Evolutionary conservation across 257 asterid species (phyloP).

Genomic region (Lycium barbarum): DNA sequence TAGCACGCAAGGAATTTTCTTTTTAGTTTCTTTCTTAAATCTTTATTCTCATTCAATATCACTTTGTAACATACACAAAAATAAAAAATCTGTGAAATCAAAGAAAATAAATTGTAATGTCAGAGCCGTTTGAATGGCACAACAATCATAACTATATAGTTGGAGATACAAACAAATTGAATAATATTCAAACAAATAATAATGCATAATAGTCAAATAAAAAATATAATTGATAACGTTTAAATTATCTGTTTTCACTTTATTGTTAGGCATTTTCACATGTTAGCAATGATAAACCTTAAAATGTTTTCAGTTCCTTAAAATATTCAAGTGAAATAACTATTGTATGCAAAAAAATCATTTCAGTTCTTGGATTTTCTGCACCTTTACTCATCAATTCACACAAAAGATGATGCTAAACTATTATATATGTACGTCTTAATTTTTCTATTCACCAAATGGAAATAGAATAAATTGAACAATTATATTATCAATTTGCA

Average conservation of each 20-base stretch:
- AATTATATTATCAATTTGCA: too few relatives aligned
- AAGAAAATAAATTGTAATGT: too few relatives aligned
- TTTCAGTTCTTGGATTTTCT: not conserved
- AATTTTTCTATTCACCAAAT: not conserved
- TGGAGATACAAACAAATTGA: not conserved
- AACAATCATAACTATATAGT: not conserved
- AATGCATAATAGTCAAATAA: not conserved
- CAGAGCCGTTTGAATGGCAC: not conserved
- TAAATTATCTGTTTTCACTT: not conserved
- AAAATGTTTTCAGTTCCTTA: not conserved
- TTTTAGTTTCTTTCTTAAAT: too few relatives aligned
- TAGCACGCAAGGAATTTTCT: too few relatives aligned
- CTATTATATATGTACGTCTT: not conserved
- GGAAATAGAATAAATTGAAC: too few relatives aligned
- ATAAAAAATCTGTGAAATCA: too few relatives aligned
- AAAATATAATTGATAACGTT: not conserved
- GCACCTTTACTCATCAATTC: not conserved
- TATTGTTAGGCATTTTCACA: not conserved
- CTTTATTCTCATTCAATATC: too few relatives aligned
- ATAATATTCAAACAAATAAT: not conserved
- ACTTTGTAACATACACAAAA: too few relatives aligned
- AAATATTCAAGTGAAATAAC: not conserved
- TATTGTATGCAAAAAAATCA: not conserved
- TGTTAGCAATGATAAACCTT: not conserved
- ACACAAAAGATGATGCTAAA: not conserved